Base-by-base conservation (phyloP, 805 yeast genomes). In the Yarrowia keelungensis region DNA sequence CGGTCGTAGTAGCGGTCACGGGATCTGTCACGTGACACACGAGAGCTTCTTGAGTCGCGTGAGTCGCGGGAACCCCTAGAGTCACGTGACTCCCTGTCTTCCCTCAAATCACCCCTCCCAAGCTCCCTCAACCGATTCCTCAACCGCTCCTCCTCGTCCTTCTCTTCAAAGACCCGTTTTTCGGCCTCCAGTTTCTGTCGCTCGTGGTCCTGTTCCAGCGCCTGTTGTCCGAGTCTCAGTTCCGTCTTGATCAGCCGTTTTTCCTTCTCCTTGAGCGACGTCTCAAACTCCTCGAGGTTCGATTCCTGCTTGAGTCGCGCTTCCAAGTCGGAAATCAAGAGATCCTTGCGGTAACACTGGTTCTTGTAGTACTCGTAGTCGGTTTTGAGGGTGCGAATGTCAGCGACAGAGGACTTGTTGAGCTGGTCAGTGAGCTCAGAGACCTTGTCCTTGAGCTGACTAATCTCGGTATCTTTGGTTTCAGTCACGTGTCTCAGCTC, bases 331-430 rank as follows among this genome's bases (percentile, higher is more conserved):
- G 47, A 10, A 26, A 62, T 62, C 2, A 9, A 5, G 2, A 7
- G n/a, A 32, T 62, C 67, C 32, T 49, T 47, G 8, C 10, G 9
- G 39, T 56, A 56, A 5, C 47, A 56, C 35, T 56, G 62, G 39
- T 7, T n/a, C 47, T 56, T 56, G 62, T 56, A 56, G n/a, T 56
- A 47, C 26, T 56, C 62, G 5, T 35, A 42, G 15, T 56, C 62
- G 5, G 22, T 36, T 5, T 14, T 8, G 16, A 38, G 59, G 19
- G 42, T 38, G 5, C 15, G 14, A 7, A 47, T n/a, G 11, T 47
- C 51, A 5, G 51, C 5, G 1, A 47, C 51, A 5, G 51, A 10
- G 9, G 51, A 5, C 8, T 11, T 4, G 15, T 19, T 7, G 3
- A 49, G 22, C 39, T 32, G 19, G 1, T 19, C 10, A 15, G 54